Percentiles rank a stretch among this genome's conserved stretches.
These are phyloP conservation scores for Cordyceps pruinosa DNA, from an alignment of 2,329 filamentous ascomycete species.

Conservation along the genomic window DNA sequence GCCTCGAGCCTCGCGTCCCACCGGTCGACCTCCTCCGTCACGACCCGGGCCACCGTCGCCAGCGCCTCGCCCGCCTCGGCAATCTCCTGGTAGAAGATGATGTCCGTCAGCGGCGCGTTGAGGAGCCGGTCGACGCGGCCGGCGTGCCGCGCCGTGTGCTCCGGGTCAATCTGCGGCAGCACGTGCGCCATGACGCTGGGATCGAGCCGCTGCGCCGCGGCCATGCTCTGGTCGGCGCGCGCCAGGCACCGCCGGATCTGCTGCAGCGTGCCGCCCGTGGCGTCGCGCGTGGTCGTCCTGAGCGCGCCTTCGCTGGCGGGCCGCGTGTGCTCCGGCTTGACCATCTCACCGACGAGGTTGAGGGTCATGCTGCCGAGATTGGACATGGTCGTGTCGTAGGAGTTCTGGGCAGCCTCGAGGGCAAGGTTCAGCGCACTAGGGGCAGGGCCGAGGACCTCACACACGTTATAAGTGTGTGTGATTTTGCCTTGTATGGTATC, in stretches of 20 bases:
- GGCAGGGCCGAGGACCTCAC: background rate
- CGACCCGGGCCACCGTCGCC: background rate
- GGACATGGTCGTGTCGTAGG: background rate
- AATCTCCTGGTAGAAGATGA: constrained; percentile 1
- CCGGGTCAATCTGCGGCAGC: background rate
- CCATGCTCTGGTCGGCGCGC: background rate
- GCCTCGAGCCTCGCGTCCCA: background rate
- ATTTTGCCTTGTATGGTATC: background rate
- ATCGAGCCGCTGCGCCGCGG: background rate
- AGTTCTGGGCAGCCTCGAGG: background rate
- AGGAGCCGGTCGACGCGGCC: background rate
- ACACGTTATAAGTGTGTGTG: background rate
- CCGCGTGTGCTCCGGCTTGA: background rate
- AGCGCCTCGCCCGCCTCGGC: background rate
- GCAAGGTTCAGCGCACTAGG: background rate
- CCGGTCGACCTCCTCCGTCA: background rate
- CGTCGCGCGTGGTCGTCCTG: background rate
- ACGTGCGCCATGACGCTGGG: background rate
- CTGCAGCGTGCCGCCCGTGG: background rate
- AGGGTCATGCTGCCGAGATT: background rate
- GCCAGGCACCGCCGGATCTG: background rate
- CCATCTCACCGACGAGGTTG: background rate
- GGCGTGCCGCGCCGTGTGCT: background rate
- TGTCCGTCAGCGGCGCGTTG: constrained; percentile 1
- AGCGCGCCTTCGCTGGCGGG: background rate